Conservation (phyloP, 2,329 filamentous ascomycete genomes). For the Purpureocillium takamizusanense region DNA sequence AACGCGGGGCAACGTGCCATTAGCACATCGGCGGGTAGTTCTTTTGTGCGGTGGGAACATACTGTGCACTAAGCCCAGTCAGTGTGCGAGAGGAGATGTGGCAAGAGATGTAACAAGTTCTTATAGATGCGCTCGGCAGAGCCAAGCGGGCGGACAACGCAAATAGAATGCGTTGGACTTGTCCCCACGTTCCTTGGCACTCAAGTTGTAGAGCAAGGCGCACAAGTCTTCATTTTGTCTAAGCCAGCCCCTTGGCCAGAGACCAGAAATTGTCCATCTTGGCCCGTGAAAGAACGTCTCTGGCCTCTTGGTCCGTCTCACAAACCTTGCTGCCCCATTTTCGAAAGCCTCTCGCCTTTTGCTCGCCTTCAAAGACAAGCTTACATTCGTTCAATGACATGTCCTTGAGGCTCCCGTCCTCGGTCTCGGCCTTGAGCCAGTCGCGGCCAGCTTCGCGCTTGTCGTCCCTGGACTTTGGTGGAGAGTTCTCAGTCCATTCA, state of each 20-base stretch:
- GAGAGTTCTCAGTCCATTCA: constrained; percentile 85
- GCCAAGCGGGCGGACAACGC: too few species aligned
- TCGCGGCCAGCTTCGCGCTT: constrained; percentile 55
- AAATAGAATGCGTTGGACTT: too few species aligned
- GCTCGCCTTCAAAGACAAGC: constrained; percentile 85
- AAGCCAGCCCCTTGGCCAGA: constrained; percentile 57
- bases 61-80: too few species aligned
- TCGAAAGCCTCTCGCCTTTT: constrained; percentile 70
- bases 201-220: too few species aligned
- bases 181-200: too few species aligned
- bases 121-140: too few species aligned
- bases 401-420: constrained; percentile 70
- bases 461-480: constrained; percentile 52
- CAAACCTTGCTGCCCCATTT: constrained; percentile 88
- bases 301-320: constrained; percentile 83
- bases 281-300: constrained; percentile 65
- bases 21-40: too few species aligned
- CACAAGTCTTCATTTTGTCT: too few species aligned
- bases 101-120: too few species aligned
- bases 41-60: too few species aligned
- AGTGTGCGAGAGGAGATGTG: too few species aligned
- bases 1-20: not conserved
- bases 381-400: constrained; percentile 73
- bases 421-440: constrained; percentile 75
- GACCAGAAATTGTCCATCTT: constrained; percentile 98